Percentiles rank a stretch among this genome's conserved stretches.
These are phyloP conservation scores for Pythium rhizo-oryzae DNA, from an alignment of 352 stramenopile species.

Conservation along the genomic window DNA sequence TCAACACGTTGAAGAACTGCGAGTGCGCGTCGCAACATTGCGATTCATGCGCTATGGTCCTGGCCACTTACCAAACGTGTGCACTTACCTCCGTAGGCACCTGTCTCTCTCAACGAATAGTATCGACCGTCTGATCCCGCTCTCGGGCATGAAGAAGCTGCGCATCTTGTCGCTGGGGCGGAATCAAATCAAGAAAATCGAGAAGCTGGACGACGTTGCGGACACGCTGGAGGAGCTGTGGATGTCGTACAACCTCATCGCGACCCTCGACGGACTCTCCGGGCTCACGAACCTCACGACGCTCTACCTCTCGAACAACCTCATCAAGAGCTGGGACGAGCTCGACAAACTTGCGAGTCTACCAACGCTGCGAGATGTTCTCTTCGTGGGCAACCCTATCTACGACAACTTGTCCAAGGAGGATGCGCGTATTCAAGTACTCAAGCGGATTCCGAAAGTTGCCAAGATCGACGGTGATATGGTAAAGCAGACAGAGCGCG, in stretches of 20 bases:
- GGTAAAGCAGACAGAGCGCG: constrained; percentile 84
- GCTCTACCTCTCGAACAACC: constrained; percentile 96
- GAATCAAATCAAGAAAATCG: constrained; percentile 98
- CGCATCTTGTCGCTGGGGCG: constrained; percentile 95
- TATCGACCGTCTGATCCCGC: constrained; percentile 94
- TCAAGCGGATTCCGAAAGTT: constrained; percentile 81
- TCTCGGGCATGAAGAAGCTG: constrained; percentile 96
- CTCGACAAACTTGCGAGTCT: constrained; percentile 92
- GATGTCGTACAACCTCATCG: constrained; percentile 97
- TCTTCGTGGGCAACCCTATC: constrained; percentile 96
- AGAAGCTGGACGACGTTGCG: constrained; percentile 97
- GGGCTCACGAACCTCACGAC: constrained; percentile 92
- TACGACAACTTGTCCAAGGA: constrained; percentile 95
- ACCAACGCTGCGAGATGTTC: constrained; percentile 92
- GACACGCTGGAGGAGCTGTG: constrained; percentile 96
- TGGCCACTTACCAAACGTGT: neutral
- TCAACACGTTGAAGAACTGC: constrained; percentile 96
- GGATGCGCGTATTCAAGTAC: constrained; percentile 79
- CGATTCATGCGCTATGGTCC: neutral
- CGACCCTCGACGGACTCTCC: constrained; percentile 92
- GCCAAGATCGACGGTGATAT: constrained; percentile 89
- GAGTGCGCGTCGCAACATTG: constrained; percentile 61
- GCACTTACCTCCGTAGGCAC: constrained; percentile 51
- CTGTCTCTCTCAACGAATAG: constrained; percentile 95
- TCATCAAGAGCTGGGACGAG: constrained; percentile 95